Base-by-base conservation (phyloP, 169 alveolate genomes). In the Neospora caninum region DNA sequence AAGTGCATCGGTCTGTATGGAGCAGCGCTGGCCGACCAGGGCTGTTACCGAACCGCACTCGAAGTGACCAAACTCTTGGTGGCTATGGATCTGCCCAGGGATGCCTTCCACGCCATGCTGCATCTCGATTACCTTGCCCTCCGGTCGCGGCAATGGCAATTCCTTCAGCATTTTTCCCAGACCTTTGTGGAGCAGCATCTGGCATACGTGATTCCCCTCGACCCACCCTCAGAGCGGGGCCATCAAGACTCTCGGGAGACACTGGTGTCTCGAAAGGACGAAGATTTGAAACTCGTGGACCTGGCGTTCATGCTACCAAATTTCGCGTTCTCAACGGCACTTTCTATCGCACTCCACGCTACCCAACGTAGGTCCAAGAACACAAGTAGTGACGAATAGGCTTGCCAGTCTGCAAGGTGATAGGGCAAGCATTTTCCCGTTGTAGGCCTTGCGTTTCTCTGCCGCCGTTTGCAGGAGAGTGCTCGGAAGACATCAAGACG, bases 261-360 rank as follows among this genome's bases (percentile, higher is more conserved):
- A 10, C 39, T 43, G 83, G 18, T 25, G 36, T 9, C 22, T 10
- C 69, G 42, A 20, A 58, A 43, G 39, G 73, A 6, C 73, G 43
- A 42, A 34, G 38, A 31, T 13, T 20, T 16, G 22, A 43, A 67
- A 39, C 31, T 53, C 92, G 0, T 39, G 0, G 95, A 69, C 43
- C 93, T 93, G 20, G 29, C 87, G 34, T 29, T 54, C 45, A 31
- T 82, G n/a, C 84, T 93, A 38, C 95, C 95, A 0, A 93, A 93
- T 41, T 93, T 93, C 45, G 92, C 95, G 22, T 93, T 86, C 45
- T 93, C 95, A 2, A 49, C 73, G 10, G 93, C 95, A 18, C 92
- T 93, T 25, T 88, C 95, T 34, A 34, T 29, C n/a, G 58, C 83
- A 38, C 36, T 91, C 80, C 41, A 91, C 25, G 64, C 41, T 42